phyloP scores from a whole-genome alignment of 1,284 basidiomycete species.

The Sanghuangporus sanghuang region DNA sequence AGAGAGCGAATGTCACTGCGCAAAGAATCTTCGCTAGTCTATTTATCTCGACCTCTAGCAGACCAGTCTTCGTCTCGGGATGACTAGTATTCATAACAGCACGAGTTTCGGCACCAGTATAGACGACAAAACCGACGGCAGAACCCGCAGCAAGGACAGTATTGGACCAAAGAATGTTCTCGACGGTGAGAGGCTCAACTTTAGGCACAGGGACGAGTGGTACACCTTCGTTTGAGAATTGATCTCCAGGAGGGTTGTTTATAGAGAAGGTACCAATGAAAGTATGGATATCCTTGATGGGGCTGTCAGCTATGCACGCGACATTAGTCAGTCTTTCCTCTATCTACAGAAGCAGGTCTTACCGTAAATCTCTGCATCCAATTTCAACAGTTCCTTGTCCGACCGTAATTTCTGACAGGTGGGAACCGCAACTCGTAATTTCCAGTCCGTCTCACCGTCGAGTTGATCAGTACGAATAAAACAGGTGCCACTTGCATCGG shows the following conservation, averaged over 20 bases:
- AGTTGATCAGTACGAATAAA: conserved; percentile 98
- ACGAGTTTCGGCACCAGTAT: conserved; percentile 92
- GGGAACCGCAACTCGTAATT: conserved; percentile 85
- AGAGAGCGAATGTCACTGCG: conserved; percentile 88
- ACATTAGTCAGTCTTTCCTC: not conserved
- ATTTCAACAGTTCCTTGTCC: conserved; percentile 59
- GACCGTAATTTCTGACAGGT: conserved; percentile 74
- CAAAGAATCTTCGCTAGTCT: conserved; percentile 96
- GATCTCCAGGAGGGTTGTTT: conserved; percentile 45
- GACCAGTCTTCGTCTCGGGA: conserved; percentile 91
- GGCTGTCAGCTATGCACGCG: conserved; percentile 69
- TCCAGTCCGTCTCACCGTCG: conserved; percentile 99
- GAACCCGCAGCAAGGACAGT: conserved; percentile 95
- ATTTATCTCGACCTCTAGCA: conserved; percentile 94
- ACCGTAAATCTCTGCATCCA: conserved; percentile 87
- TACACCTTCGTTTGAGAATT: conserved; percentile 47
- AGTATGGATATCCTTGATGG: conserved; percentile 95
- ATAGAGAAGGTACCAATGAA: conserved; percentile 93
- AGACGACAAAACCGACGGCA: conserved; percentile 89
- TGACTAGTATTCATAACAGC: conserved; percentile 99
- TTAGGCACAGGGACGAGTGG: conserved; percentile 53
- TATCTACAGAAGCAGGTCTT: conserved; percentile 19
- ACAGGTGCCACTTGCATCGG: conserved; percentile 85
- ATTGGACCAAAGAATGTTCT: conserved; percentile 97
- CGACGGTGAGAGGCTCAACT: conserved; percentile 80